Base-by-base conservation (phyloP, 768 basidiomycete species). In the Neoboletus magnificus region DNA sequence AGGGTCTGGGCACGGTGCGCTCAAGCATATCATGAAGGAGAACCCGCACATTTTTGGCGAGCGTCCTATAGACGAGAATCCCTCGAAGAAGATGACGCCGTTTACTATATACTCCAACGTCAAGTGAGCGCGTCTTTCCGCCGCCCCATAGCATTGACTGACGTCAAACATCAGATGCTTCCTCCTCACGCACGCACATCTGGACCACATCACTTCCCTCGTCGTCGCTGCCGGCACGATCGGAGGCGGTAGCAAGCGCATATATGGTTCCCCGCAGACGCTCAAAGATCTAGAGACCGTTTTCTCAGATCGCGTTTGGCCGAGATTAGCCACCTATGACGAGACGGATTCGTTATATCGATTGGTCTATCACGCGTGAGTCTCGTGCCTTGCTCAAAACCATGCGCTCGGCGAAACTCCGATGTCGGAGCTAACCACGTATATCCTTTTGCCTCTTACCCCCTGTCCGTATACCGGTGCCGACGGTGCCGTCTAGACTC, bases 1-100 rank as follows among this genome's bases (percentile, higher is more conserved):
- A 92, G 95, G 95, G 22, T 94, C 92, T 4, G 93, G 92, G 5
- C 77, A 91, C 39, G 94, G 95, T 41, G 86, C 92, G 5, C 74
- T 98, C 47, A 71, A 75, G 15, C 75, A 75, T 30, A 77, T 96
- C 32, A 71, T 94, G 54, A 73, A 74, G 47, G 66, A 68, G n/a
- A 74, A 83, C 52, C 82, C 86, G 3, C 56, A 71, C 37, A 74
- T 90, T 20, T 85, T 93, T 66, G 71, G 70, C 27, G 59, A 63
- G 29, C 52, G 39, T 7, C 30, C 55, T 29, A 43, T 29, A 33
- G 61, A 58, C 22, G 60, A 50, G 2, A 55, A 60, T 43, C 50
- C 57, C 1, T 43, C 56, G n/a, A 57, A 54, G 25, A 55, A 48
- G 54, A 58, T 41, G 16, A 66, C 67, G 1, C 70, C 70, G 0